Percentiles rank a stretch among this genome's conserved stretches.
Conservation (phyloP, 192 early-diverging fungal genomes). For the Thoreauomyces humboldtii region DNA sequence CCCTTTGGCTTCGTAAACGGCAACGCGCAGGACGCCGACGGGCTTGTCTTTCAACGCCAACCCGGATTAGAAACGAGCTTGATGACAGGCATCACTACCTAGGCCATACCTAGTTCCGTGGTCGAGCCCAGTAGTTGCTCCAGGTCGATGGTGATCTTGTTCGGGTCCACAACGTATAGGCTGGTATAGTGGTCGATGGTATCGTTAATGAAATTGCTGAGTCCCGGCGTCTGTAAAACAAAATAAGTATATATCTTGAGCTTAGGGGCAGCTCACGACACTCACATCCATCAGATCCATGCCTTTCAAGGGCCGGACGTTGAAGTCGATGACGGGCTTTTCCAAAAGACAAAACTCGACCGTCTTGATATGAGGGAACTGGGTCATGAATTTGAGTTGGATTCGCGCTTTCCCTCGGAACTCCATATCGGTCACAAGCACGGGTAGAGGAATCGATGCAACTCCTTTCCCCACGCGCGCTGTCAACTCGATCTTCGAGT, state of each 20-base stretch:
- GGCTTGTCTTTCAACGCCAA: slow-evolving; percentile 59
- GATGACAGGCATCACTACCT: not conserved
- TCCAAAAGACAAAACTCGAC: slow-evolving; percentile 83
- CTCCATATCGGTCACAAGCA: slow-evolving; percentile 82
- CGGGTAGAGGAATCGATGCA: slow-evolving; percentile 78
- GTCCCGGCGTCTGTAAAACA: slow-evolving; percentile 65
- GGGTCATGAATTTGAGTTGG: slow-evolving; percentile 78
- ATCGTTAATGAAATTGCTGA: slow-evolving; percentile 63
- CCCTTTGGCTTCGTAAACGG: slow-evolving; percentile 73
- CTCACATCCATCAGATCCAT: slow-evolving; percentile 75
- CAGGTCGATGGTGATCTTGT: slow-evolving; percentile 74
- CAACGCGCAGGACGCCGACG: slow-evolving; percentile 82
- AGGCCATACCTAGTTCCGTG: slow-evolving; percentile 20
- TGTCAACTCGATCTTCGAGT: slow-evolving; percentile 84
- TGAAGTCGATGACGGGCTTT: slow-evolving; percentile 84
- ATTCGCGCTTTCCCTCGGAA: slow-evolving; percentile 71
- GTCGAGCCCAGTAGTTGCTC: slow-evolving; percentile 35
- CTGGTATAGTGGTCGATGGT: slow-evolving; percentile 20
- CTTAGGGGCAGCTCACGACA: not conserved
- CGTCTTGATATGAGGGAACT: slow-evolving; percentile 83
- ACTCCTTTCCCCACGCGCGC: slow-evolving; percentile 85
- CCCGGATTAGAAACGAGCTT: not conserved
- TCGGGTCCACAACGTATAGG: slow-evolving; percentile 46
- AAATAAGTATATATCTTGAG: not conserved
- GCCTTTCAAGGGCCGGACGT: slow-evolving; percentile 75